Conservation (phyloP, 1,139 yeast genomes). For the Kazachstania sp. region DNA sequence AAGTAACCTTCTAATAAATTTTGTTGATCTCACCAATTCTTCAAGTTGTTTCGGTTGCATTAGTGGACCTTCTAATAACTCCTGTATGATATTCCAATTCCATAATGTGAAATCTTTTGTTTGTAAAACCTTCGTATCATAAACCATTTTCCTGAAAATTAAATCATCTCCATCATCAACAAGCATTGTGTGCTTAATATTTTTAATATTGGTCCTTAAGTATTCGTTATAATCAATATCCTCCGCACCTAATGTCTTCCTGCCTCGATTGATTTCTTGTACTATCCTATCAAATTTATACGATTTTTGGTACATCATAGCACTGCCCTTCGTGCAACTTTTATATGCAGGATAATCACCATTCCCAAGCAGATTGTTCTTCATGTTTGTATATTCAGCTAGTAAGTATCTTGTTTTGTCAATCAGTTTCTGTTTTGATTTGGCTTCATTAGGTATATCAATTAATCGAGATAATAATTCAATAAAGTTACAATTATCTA, state of each 20-base stretch:
- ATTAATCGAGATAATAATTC: constrained; percentile 43
- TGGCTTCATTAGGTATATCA: constrained; percentile 36
- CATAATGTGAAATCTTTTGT: constrained; percentile 77
- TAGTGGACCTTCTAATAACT: constrained; percentile 72
- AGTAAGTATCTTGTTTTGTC: constrained; percentile 57
- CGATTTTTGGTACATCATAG: constrained; percentile 19
- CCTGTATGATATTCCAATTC: constrained; percentile 74
- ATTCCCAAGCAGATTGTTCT: constrained; percentile 40
- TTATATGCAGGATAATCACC: constrained; percentile 9
- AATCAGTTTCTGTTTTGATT: constrained; percentile 30
- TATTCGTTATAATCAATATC: constrained; percentile 21
- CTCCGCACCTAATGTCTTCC: constrained; percentile 31
- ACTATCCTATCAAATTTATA: constrained; percentile 43
- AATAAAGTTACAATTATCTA: constrained; percentile 50
- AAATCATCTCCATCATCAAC: constrained; percentile 58
- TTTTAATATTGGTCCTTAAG: constrained; percentile 33
- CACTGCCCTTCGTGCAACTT: constrained; percentile 10
- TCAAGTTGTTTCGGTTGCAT: constrained; percentile 64
- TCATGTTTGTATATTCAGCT: constrained; percentile 51
- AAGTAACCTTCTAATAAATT: constrained; percentile 72
- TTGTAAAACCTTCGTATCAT: constrained; percentile 60
- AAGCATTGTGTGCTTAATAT: constrained; percentile 37
- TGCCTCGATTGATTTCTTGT: constrained; percentile 34
- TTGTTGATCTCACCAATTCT: constrained; percentile 70
- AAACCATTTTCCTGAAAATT: constrained; percentile 58